Percentiles rank a stretch among this genome's conserved stretches.
Conservation (phyloP, 345 rosid genomes). For the Isatis tinctoria region DNA sequence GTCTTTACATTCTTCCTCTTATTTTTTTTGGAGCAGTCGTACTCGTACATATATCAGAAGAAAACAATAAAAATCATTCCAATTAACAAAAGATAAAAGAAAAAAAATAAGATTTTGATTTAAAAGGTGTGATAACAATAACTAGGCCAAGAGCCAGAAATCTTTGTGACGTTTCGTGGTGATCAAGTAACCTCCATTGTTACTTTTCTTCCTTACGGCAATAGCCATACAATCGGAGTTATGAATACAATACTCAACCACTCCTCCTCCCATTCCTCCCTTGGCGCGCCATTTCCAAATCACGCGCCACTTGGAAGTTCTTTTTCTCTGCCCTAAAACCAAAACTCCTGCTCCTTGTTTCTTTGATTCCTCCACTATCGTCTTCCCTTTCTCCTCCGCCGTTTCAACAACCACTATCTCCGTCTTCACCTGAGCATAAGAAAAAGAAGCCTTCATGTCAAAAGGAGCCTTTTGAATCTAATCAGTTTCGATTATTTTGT, state of each 20-base stretch:
- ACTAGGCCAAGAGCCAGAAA: conserved; percentile 93
- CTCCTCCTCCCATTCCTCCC: conserved; percentile 35
- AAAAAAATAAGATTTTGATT: not conserved
- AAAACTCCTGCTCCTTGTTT: conserved; percentile 64
- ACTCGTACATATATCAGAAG: not conserved
- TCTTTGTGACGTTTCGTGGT: conserved; percentile 96
- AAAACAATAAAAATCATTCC: not conserved
- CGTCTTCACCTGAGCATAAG: conserved; percentile 45
- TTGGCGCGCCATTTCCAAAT: conserved; percentile 68
- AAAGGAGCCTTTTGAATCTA: not conserved
- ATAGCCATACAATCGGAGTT: conserved; percentile 91
- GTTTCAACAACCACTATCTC: conserved; percentile 72
- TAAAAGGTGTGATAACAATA: not conserved
- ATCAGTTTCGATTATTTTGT: not conserved
- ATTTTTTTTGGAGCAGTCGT: not conserved
- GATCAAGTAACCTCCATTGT: conserved; percentile 91
- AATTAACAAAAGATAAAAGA: not conserved
- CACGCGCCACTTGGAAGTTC: conserved; percentile 74
- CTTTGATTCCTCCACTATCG: conserved; percentile 82
- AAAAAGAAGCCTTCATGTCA: not conserved
- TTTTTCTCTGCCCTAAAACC: conserved; percentile 75
- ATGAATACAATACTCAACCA: conserved; percentile 86
- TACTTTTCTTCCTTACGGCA: conserved; percentile 86
- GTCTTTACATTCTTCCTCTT: conserved; percentile 5
- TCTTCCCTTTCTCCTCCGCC: conserved; percentile 77